Conservation (phyloP, 176 grass and related monocot genomes). For the Zoysia pacifica region DNA sequence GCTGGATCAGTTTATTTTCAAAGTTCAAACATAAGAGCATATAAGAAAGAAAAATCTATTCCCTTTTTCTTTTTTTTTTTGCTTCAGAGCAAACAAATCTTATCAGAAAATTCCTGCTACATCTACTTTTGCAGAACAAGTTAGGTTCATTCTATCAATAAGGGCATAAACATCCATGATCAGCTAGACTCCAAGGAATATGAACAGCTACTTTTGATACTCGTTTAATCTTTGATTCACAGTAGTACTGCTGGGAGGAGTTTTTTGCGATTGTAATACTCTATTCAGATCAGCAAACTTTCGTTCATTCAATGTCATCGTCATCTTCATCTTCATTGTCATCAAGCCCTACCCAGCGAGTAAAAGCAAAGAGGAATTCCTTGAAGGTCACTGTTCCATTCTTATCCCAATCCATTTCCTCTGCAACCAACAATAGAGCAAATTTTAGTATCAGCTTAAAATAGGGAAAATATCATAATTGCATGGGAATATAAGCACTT, state of each 20-base stretch:
- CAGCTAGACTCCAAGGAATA: constrained; percentile 13
- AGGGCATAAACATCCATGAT: constrained; percentile 26
- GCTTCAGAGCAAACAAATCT: background rate
- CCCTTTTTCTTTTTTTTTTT: background rate
- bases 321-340: constrained; percentile 70
- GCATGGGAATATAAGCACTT: background rate
- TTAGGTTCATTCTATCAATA: constrained; percentile 39
- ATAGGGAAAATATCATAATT: background rate
- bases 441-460: constrained; percentile 18
- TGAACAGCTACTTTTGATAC: constrained; percentile 25
- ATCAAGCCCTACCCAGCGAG: constrained; percentile 87
- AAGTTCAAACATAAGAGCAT: background rate
- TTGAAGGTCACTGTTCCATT: constrained; percentile 97
- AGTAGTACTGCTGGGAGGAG: constrained; percentile 8
- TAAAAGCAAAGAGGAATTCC: constrained; percentile 97
- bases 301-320: constrained; percentile 20
- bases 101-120: constrained; percentile 33
- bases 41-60: background rate
- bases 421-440: constrained; percentile 44
- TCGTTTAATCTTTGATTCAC: constrained; percentile 1
- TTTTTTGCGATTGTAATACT: constrained; percentile 14
- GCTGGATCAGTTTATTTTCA: background rate
- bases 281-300: constrained; percentile 22
- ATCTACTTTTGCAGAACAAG: constrained; percentile 21
- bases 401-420: constrained; percentile 99